These are phyloP conservation scores for Eimeria zaria DNA, from an alignment of 169 alveolate species.

Conservation along the genomic window DNA sequence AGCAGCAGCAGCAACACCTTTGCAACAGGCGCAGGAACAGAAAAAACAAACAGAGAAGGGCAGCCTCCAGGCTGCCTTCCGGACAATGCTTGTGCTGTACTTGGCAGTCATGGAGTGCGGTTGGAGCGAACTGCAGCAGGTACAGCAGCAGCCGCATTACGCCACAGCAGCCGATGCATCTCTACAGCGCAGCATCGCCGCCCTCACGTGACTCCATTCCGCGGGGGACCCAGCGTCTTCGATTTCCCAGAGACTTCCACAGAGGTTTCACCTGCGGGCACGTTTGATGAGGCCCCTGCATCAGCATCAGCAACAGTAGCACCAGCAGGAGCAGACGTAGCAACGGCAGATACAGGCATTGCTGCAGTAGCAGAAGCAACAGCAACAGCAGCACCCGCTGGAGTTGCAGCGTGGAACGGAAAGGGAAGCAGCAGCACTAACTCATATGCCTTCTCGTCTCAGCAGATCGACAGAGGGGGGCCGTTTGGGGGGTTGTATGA, in stretches of 20 bases:
- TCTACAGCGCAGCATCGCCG: conserved; percentile 4
- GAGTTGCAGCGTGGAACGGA: not conserved
- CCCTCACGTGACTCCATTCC: not conserved
- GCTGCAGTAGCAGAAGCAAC: not conserved
- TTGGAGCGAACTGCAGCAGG: not conserved
- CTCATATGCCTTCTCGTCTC: not conserved
- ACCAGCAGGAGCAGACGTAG: not conserved
- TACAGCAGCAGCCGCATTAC: not conserved
- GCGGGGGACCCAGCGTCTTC: conserved; percentile 42
- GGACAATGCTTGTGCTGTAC: not conserved
- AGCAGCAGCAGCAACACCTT: not conserved
- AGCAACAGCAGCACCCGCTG: not conserved
- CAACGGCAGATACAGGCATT: not conserved
- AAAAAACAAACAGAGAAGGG: not conserved
- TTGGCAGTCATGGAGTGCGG: not conserved
- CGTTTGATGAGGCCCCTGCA: not conserved
- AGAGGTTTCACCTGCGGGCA: not conserved
- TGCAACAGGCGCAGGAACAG: not conserved
- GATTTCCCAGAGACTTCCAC: conserved; percentile 11
- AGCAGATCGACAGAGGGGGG: not conserved
- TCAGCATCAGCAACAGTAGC: not conserved
- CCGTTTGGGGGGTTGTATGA: not conserved
- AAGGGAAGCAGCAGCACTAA: not conserved
- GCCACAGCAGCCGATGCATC: not conserved
- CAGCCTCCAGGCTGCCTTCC: not conserved